Evolutionary conservation across 441 rosid genomes (phyloP).

Genomic region (Erodium chrysanthum): DNA sequence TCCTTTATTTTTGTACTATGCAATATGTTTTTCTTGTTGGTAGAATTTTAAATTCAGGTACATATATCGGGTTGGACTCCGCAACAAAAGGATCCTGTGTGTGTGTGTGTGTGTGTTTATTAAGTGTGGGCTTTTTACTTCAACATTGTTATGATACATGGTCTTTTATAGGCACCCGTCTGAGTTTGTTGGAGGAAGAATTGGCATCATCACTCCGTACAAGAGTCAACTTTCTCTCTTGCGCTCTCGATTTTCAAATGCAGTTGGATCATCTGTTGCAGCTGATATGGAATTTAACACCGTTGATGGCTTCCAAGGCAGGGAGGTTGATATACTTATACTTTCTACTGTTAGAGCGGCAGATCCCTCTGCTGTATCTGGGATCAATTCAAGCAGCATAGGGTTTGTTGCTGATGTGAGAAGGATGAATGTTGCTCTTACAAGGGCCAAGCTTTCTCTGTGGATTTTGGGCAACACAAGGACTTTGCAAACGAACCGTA

Average conservation of each 20-base stretch:
- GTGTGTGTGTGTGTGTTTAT: slow-evolving; percentile 6
- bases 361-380: slow-evolving; percentile 31
- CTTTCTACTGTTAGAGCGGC: slow-evolving; percentile 91
- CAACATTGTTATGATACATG: neutral
- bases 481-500: slow-evolving; percentile 56
- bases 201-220: slow-evolving; percentile 89
- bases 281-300: slow-evolving; percentile 89
- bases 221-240: slow-evolving; percentile 72
- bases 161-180: slow-evolving; percentile 50
- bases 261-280: slow-evolving; percentile 64
- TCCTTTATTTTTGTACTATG: slow-evolving; percentile 8
- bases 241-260: slow-evolving; percentile 63
- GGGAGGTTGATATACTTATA: slow-evolving; percentile 84
- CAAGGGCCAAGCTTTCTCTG: slow-evolving; percentile 86
- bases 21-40: neutral
- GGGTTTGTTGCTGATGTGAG: slow-evolving; percentile 94
- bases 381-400: slow-evolving; percentile 47
- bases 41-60: too few relatives aligned
- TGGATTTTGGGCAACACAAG: slow-evolving; percentile 88
- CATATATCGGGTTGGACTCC: too few relatives aligned
- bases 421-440: slow-evolving; percentile 95
- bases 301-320: slow-evolving; percentile 94
- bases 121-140: too few relatives aligned
- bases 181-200: slow-evolving; percentile 68
- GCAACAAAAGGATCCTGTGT: too few relatives aligned